Evolutionary conservation across 768 basidiomycete genomes (phyloP).

Genomic region (Cystobasidium onofrii): DNA sequence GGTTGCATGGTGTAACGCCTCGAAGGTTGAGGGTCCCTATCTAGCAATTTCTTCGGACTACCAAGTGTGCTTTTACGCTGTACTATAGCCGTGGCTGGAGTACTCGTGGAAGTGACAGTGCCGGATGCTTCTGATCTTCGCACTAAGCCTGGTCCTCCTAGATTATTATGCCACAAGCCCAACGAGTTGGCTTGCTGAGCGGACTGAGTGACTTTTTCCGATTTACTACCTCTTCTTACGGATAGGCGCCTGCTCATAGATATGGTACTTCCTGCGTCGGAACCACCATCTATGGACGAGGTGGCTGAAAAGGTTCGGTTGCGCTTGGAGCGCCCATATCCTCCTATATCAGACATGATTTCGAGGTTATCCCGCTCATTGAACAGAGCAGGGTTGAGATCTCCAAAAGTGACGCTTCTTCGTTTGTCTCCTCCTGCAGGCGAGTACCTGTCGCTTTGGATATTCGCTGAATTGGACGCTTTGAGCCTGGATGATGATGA

Average conservation of each 20-base stretch:
- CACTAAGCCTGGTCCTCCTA: slow-evolving; percentile 20
- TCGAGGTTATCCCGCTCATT: slow-evolving; percentile 16
- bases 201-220: slow-evolving; percentile 1
- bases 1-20: slow-evolving; percentile 17
- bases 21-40: slow-evolving; percentile 13
- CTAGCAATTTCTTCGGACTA: background rate
- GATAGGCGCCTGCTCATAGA: background rate
- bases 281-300: slow-evolving; percentile 20
- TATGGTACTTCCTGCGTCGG: slow-evolving; percentile 17
- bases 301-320: slow-evolving; percentile 7
- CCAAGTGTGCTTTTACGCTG: slow-evolving; percentile 7
- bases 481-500: background rate
- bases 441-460: slow-evolving; percentile 8
- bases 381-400: slow-evolving; percentile 20
- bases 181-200: background rate
- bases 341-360: slow-evolving; percentile 30
- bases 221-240: slow-evolving; percentile 13
- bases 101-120: slow-evolving; percentile 1
- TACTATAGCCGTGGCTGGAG: slow-evolving; percentile 1
- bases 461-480: background rate
- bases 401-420: slow-evolving; percentile 27
- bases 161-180: slow-evolving; percentile 8
- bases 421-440: background rate
- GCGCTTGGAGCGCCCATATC: background rate
- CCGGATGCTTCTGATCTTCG: background rate